phyloP scores from a whole-genome alignment of 2,329 filamentous ascomycete species.

The Diplodia mutila region DNA sequence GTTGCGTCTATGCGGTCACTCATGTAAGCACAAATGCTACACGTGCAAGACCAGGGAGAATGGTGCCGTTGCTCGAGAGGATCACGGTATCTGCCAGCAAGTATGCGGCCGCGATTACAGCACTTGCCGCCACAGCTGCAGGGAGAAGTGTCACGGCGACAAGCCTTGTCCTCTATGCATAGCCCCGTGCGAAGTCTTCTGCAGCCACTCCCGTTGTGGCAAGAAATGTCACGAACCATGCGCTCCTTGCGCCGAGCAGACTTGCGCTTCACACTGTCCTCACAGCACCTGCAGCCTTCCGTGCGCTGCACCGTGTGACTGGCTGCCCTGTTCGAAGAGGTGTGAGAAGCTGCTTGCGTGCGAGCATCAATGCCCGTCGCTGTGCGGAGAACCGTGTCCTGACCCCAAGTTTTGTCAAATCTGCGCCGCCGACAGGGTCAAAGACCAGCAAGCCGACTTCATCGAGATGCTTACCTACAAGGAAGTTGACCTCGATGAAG shows the following conservation, averaged over 20 bases:
- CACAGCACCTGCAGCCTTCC: slow-evolving; percentile 58
- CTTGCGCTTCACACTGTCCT: slow-evolving; percentile 59
- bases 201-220: slow-evolving; percentile 61
- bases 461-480: slow-evolving; percentile 58
- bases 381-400: slow-evolving; percentile 69
- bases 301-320: slow-evolving; percentile 69
- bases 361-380: slow-evolving; percentile 65
- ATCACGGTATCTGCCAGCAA: slow-evolving; percentile 53
- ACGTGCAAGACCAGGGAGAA: slow-evolving; percentile 38
- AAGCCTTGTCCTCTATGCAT: slow-evolving; percentile 54
- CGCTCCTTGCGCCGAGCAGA: slow-evolving; percentile 60
- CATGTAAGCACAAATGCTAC: neutral
- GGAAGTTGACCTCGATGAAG: slow-evolving; percentile 62
- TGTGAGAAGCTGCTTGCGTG: slow-evolving; percentile 60
- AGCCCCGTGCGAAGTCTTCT: slow-evolving; percentile 58
- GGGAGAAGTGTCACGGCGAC: slow-evolving; percentile 55
- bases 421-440: slow-evolving; percentile 50
- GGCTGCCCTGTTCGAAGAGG: slow-evolving; percentile 65
- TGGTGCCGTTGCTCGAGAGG: slow-evolving; percentile 28
- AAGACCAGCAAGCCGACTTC: slow-evolving; percentile 59
- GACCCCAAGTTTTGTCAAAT: slow-evolving; percentile 57
- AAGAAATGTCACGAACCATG: slow-evolving; percentile 64
- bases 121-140: slow-evolving; percentile 63
- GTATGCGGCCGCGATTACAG: slow-evolving; percentile 56
- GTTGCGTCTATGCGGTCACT: neutral